Evolutionary conservation across 2,329 filamentous ascomycete species (phyloP).

Genomic region (Venturia nashicola): DNA sequence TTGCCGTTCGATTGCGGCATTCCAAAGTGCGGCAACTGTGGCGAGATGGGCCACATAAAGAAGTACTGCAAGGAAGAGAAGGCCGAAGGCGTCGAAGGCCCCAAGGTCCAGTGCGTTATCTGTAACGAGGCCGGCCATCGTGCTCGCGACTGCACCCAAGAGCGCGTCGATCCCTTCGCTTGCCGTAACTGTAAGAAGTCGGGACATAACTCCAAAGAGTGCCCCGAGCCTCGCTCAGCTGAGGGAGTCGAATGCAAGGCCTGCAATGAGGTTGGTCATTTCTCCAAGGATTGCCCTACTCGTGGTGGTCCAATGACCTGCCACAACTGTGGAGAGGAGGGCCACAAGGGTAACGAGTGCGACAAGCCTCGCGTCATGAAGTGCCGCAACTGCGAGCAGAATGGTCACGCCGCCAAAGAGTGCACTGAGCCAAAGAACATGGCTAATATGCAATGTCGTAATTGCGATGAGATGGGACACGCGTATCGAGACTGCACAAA

Average conservation of each 20-base stretch:
- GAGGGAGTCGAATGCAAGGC: constrained; percentile 53
- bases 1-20: constrained; percentile 48
- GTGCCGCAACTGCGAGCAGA: constrained; percentile 23
- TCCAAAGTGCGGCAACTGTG: constrained; percentile 51
- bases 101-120: constrained; percentile 50
- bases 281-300: constrained; percentile 10
- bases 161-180: constrained; percentile 48
- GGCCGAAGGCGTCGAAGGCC: constrained; percentile 23
- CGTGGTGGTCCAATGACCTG: constrained; percentile 17
- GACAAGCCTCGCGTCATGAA: constrained; percentile 20
- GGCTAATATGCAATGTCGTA: constrained; percentile 55
- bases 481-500: constrained; percentile 36
- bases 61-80: constrained; percentile 50
- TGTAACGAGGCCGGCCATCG: constrained; percentile 54
- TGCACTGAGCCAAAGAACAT: constrained; percentile 18
- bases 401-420: constrained; percentile 10
- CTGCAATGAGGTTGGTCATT: constrained; percentile 18
- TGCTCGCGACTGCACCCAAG: constrained; percentile 48
- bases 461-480: constrained; percentile 43
- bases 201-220: constrained; percentile 24
- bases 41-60: constrained; percentile 49
- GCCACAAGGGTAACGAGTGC: constrained; percentile 21
- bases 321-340: constrained; percentile 21
- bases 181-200: constrained; percentile 56
- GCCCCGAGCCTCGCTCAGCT: constrained; percentile 32